phyloP scores from a whole-genome alignment of 2,329 filamentous ascomycete genomes.

The Cytospora schulzeri region DNA sequence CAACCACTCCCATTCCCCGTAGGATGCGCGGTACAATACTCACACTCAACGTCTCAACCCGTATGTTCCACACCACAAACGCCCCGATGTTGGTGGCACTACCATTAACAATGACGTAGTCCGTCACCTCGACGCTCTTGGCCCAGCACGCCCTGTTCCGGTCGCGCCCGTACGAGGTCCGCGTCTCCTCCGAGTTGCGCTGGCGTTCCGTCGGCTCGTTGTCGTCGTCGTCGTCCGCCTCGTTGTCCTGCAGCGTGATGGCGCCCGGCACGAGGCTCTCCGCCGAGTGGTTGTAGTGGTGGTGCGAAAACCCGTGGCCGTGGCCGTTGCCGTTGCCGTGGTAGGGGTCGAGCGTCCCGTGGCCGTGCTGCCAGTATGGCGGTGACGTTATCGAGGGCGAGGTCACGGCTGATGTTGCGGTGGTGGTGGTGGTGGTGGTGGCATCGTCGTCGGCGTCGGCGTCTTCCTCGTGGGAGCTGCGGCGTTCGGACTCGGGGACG shows the following conservation, averaged over 20 bases:
- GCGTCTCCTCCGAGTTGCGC: constrained; percentile 22
- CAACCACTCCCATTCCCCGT: too few relatives aligned
- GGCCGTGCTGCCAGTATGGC: constrained; percentile 47
- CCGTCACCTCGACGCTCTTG: constrained; percentile 61
- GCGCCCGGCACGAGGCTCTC: constrained; percentile 56
- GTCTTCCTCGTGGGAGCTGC: background rate
- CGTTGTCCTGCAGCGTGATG: constrained; percentile 66
- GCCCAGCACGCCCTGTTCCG: constrained; percentile 65
- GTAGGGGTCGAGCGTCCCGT: constrained; percentile 39
- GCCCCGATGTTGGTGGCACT: constrained; percentile 69
- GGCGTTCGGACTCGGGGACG: constrained; percentile 12
- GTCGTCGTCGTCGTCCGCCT: constrained; percentile 52
- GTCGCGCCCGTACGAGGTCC: constrained; percentile 35
- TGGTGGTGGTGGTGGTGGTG: constrained; percentile 11
- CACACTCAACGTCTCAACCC: constrained; percentile 82
- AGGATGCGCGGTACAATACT: constrained; percentile 37
- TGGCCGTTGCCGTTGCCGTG: constrained; percentile 9
- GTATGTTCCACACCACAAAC: constrained; percentile 94
- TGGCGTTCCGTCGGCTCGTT: constrained; percentile 30
- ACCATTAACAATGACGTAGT: constrained; percentile 59
- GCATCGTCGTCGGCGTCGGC: background rate
- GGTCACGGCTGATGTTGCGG: constrained; percentile 19
- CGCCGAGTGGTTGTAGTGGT: constrained; percentile 45
- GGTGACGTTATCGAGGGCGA: constrained; percentile 41
- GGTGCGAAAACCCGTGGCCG: constrained; percentile 34